These are phyloP conservation scores for Parafenestella ontariensis DNA, from an alignment of 2,329 filamentous ascomycete species.

Conservation along the genomic window DNA sequence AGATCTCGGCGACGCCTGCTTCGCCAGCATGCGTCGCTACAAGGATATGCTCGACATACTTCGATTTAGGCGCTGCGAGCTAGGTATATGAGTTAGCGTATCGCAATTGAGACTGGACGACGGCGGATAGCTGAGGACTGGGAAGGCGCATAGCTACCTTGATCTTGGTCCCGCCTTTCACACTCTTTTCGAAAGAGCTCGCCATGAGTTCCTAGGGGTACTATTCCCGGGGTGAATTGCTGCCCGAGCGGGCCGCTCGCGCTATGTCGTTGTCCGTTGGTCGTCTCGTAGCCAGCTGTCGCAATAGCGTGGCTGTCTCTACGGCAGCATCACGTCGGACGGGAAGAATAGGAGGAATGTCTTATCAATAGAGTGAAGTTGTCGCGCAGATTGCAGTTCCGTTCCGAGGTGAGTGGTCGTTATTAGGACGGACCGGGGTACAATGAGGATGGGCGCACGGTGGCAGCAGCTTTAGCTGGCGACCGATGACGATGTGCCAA, in stretches of 20 bases:
- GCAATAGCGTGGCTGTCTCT: slow-evolving; percentile 26
- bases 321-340: slow-evolving; percentile 39
- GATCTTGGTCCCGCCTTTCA: slow-evolving; percentile 98
- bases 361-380: slow-evolving; percentile 21
- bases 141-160: slow-evolving; percentile 66
- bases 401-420: slow-evolving; percentile 22
- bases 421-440: slow-evolving; percentile 20
- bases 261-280: slow-evolving; percentile 11
- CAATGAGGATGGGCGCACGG: slow-evolving; percentile 23
- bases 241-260: slow-evolving; percentile 22
- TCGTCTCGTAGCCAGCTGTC: slow-evolving; percentile 15
- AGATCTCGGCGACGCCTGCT: slow-evolving; percentile 93
- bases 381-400: slow-evolving; percentile 19
- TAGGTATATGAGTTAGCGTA: slow-evolving; percentile 48
- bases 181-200: slow-evolving; percentile 96
- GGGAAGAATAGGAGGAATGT: slow-evolving; percentile 22
- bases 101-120: slow-evolving; percentile 17
- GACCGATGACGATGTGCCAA: slow-evolving; percentile 27
- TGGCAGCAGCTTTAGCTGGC: slow-evolving; percentile 15
- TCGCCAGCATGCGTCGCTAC: slow-evolving; percentile 94
- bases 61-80: slow-evolving; percentile 96
- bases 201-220: slow-evolving; percentile 63
- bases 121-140: neutral
- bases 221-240: slow-evolving; percentile 17
- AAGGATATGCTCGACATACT: slow-evolving; percentile 98